Evolutionary conservation across 2,329 filamentous ascomycete species (phyloP).

Genomic region (Epichloe gansuensis): DNA sequence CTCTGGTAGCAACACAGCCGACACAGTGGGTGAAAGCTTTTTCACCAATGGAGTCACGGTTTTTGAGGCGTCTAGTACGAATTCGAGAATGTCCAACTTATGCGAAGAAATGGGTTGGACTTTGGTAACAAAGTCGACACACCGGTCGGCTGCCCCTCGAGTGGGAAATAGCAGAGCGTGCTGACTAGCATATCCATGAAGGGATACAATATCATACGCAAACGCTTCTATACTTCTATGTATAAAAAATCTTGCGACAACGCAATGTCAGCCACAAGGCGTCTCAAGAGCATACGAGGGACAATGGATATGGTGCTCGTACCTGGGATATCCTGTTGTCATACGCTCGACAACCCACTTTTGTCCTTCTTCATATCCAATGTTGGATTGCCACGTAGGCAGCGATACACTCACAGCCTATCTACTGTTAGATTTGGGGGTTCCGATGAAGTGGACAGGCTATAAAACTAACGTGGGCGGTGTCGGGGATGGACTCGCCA

Average conservation of each 20-base stretch:
- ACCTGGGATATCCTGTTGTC: constrained; percentile 85
- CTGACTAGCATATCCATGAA: constrained; percentile 48
- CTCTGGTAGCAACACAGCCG: constrained; percentile 57
- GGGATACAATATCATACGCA: constrained; percentile 51
- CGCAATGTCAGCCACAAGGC: background rate
- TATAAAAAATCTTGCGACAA: constrained; percentile 71
- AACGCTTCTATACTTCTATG: constrained; percentile 71
- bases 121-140: constrained; percentile 56
- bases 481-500: constrained; percentile 66
- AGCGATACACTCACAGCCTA: constrained; percentile 93
- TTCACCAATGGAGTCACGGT: constrained; percentile 37
- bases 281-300: background rate
- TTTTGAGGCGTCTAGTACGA: constrained; percentile 46
- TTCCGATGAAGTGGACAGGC: background rate
- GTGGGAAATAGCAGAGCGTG: constrained; percentile 78
- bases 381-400: constrained; percentile 81
- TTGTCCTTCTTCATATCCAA: constrained; percentile 89
- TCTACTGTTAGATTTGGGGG: background rate
- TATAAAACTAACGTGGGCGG: constrained; percentile 52
- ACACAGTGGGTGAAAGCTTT: constrained; percentile 46
- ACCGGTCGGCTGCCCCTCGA: constrained; percentile 53
- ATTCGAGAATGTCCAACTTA: constrained; percentile 44
- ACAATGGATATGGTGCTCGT: constrained; percentile 5
- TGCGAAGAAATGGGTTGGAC: constrained; percentile 36
- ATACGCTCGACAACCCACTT: constrained; percentile 74